These are phyloP conservation scores for Mariannaea elegans DNA, from an alignment of 2,329 filamentous ascomycete genomes.

Conservation along the genomic window DNA sequence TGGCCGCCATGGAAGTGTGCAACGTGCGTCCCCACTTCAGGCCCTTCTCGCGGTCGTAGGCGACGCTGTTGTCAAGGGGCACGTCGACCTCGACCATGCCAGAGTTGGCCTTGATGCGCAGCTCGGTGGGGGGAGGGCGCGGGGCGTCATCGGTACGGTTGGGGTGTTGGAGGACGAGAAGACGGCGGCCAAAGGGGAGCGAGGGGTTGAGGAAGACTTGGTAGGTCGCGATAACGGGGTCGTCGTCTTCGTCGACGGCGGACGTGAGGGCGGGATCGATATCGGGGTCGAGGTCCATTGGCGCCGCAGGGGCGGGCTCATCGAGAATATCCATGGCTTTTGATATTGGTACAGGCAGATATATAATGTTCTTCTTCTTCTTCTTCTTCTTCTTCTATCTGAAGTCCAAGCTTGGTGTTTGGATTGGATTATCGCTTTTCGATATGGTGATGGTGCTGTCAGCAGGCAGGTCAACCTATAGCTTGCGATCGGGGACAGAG, in stretches of 20 bases:
- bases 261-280: slow-evolving; percentile 30
- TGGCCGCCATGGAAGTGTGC: slow-evolving; percentile 64
- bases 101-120: slow-evolving; percentile 83
- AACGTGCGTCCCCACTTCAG: slow-evolving; percentile 84
- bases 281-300: slow-evolving; percentile 36
- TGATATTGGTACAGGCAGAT: neutral
- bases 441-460: too few species aligned
- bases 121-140: slow-evolving; percentile 67
- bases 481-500: too few species aligned
- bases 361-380: neutral
- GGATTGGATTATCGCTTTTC: too few species aligned
- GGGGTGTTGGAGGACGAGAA: slow-evolving; percentile 89
- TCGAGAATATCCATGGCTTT: slow-evolving; percentile 27
- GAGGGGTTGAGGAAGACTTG: slow-evolving; percentile 85
- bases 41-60: slow-evolving; percentile 87
- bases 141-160: slow-evolving; percentile 71
- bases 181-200: slow-evolving; percentile 67
- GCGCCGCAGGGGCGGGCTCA: slow-evolving; percentile 19
- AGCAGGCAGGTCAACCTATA: too few species aligned
- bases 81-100: slow-evolving; percentile 93
- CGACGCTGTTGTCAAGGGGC: slow-evolving; percentile 74
- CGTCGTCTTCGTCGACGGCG: slow-evolving; percentile 54
- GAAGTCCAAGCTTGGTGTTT: too few species aligned
- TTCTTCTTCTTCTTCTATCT: too few species aligned
- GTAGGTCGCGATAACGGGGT: slow-evolving; percentile 80